Base-by-base conservation (phyloP, 2,329 filamentous ascomycete species). In the Orbilia quercus region DNA sequence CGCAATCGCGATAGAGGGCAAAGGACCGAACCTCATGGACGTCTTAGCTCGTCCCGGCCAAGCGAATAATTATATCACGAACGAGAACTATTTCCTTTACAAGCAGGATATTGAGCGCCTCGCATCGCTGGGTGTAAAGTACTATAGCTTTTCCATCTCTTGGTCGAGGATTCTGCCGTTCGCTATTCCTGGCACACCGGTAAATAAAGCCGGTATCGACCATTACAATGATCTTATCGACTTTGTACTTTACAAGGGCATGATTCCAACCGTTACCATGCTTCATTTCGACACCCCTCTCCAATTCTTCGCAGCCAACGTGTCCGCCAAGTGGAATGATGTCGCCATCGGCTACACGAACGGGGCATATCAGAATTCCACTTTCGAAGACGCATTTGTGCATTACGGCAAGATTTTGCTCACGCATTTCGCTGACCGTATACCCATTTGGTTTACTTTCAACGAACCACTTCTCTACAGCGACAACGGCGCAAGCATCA, bases 151-250 rank as follows among this genome's bases (percentile, higher is more conserved):
- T 73, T 84, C 82, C 2, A 84, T 86, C 60, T 79, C 83, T 0
- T 86, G 84, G 84, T 80, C 83, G 1, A 79, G 84, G 4, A 84
- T 86, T 42, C 76, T 86, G 7, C 85, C 85, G 0, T 86, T 86
- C 74, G 82, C 81, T 0, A 74, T 83, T 7, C 82, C 82, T 0
- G 83, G 82, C 0, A 82, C 84, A 0, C 85, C 84, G 0, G 82
- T 86, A 1, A 86, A 86, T 62, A 78, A 83, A 58, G 79, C 83
- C 55, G 85, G 81, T 1, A 80, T 86, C 6, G 80, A 83, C 7
- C 84, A 86, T 76, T 87, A 86, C 75, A 82, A 85, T 67, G 83
- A 86, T 69, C 79, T 86, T 7, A 85, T 86, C 75, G 80, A 84
- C 51, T 84, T 81, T 6, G 80, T 83, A 47, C 73, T 86, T 0